Conservation (phyloP, 2,329 filamentous ascomycete genomes). For the Trichoderma endophyticum region DNA sequence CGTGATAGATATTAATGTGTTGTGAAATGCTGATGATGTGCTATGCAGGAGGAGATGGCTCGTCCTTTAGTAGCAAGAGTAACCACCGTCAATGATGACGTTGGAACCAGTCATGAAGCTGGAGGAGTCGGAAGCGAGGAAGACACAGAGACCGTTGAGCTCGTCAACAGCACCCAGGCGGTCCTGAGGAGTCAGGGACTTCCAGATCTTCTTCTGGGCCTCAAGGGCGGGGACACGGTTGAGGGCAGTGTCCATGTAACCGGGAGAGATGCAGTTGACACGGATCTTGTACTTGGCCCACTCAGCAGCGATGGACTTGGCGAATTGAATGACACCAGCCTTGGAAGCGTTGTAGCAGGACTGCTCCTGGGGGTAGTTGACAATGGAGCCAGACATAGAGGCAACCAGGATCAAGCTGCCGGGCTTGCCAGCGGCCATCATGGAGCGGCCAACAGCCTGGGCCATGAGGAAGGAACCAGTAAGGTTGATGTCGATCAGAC, state of each 20-base stretch:
- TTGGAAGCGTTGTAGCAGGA: conserved; percentile 82
- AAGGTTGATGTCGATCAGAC: conserved; percentile 78
- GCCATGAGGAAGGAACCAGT: conserved; percentile 76
- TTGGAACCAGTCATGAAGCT: conserved; percentile 76
- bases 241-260: conserved; percentile 82
- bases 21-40: conserved; percentile 12
- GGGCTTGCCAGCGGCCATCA: conserved; percentile 69
- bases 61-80: conserved; percentile 56
- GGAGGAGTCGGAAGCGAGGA: conserved; percentile 69
- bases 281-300: conserved; percentile 80
- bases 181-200: conserved; percentile 68
- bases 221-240: conserved; percentile 76
- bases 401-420: conserved; percentile 74
- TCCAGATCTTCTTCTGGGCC: conserved; percentile 80
- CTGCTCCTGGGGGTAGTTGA: conserved; percentile 85
- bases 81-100: conserved; percentile 68
- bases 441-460: conserved; percentile 66
- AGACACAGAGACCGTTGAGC: conserved; percentile 73
- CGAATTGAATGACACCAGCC: conserved; percentile 73
- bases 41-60: background rate
- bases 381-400: conserved; percentile 78
- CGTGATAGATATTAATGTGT: conserved; percentile 14
- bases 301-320: conserved; percentile 77
- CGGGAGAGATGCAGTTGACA: conserved; percentile 80
- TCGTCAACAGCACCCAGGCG: conserved; percentile 71